These are phyloP conservation scores for Acanthochlamys bracteata DNA, from an alignment of 106 monocot species.

Conservation along the genomic window DNA sequence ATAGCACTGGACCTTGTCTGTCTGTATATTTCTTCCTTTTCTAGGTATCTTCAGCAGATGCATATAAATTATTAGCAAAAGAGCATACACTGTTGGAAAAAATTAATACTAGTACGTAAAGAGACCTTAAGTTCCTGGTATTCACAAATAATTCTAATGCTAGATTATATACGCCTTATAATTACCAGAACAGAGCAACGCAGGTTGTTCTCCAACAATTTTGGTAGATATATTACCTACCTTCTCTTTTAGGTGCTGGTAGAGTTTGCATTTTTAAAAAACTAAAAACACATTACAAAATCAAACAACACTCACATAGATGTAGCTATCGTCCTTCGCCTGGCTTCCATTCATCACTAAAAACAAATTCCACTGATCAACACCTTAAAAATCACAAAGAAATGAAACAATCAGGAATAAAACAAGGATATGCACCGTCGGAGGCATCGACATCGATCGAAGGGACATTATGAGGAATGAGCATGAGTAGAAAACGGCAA, in stretches of 20 bases:
- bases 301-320: conserved; percentile 58
- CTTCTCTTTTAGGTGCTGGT: too few species aligned
- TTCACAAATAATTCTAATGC: too few species aligned
- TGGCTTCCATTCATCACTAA: conserved; percentile 69
- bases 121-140: too few species aligned
- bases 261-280: too few species aligned
- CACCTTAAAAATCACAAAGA: neutral
- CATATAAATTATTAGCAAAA: too few species aligned
- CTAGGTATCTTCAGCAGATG: conserved; percentile 77
- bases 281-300: too few species aligned
- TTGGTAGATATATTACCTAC: too few species aligned
- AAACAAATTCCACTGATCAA: conserved; percentile 5
- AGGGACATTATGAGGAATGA: conserved; percentile 92
- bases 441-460: conserved; percentile 97
- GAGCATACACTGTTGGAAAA: neutral
- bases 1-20: conserved; percentile 91
- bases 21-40: conserved; percentile 60
- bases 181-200: too few species aligned
- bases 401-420: neutral
- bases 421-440: conserved; percentile 37
- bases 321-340: conserved; percentile 89
- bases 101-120: too few species aligned
- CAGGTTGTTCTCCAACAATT: too few species aligned
- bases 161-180: too few species aligned
- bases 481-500: conserved; percentile 79